Evolutionary conservation across 2,329 filamentous ascomycete species (phyloP).

Genomic region (Fusarium beomiforme): DNA sequence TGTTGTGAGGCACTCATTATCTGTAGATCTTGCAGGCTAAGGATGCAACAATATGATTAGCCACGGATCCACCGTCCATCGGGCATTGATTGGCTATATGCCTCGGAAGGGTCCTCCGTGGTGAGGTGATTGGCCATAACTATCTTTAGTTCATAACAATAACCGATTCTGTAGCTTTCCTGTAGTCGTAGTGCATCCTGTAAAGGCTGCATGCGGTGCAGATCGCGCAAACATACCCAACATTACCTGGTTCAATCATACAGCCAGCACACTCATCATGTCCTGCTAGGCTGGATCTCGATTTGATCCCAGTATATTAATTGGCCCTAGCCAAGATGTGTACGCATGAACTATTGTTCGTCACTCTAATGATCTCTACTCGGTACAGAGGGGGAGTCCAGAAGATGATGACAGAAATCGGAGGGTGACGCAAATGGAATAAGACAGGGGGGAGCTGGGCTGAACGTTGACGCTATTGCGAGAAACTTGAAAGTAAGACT

Average conservation of each 20-base stretch:
- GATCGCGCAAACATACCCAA: neutral
- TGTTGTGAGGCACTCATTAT: neutral
- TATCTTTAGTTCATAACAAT: no score
- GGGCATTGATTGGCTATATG: accelerated
- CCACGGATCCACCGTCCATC: accelerated
- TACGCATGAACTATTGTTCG: no score
- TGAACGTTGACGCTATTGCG: neutral
- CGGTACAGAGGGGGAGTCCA: neutral
- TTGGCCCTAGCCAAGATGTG: neutral
- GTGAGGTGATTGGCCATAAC: neutral
- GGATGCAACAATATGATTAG: neutral
- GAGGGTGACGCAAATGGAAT: neutral
- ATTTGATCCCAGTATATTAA: neutral
- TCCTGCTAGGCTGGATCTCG: neutral
- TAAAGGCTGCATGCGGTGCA: neutral
- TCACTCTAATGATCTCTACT: neutral
- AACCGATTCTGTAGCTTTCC: neutral
- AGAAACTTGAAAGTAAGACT: neutral
- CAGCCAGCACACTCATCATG: accelerated
- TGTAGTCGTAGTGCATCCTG: no score
- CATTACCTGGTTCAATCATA: neutral
- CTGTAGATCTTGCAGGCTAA: neutral
- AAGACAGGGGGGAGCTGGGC: neutral
- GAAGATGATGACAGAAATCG: neutral
- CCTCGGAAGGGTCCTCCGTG: neutral